Percentiles rank a stretch among this genome's conserved stretches.
Conservation (phyloP, 208 protist genomes). For the Giardia duodenalis region DNA sequence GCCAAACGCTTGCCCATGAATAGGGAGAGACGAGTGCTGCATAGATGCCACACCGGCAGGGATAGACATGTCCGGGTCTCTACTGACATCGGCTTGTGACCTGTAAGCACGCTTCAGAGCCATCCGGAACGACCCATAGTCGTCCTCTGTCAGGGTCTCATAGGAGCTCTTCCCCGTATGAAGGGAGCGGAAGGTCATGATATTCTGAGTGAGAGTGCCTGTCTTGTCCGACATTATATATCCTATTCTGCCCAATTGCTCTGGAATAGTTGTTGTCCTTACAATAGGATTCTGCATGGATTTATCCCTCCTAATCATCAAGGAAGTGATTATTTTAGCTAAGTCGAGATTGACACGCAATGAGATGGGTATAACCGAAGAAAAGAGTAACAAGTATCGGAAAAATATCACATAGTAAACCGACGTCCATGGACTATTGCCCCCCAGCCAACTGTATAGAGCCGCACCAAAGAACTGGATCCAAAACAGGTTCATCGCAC, state of each 20-base stretch:
- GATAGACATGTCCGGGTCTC: not conserved
- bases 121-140: not conserved
- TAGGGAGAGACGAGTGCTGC: not conserved
- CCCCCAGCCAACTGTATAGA: not conserved
- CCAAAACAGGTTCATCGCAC: constrained; percentile 67
- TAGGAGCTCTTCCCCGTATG: not conserved
- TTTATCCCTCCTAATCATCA: constrained; percentile 64
- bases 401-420: constrained; percentile 30
- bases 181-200: constrained; percentile 63
- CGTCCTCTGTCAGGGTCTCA: not conserved
- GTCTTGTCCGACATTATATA: constrained; percentile 95
- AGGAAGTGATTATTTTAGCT: constrained; percentile 78
- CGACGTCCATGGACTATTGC: not conserved
- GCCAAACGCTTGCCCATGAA: not conserved
- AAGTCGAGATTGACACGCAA: constrained; percentile 90
- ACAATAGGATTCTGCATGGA: constrained; percentile 59
- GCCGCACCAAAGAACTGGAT: constrained; percentile 58
- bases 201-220: constrained; percentile 90
- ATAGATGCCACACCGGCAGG: not conserved
- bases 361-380: constrained; percentile 80
- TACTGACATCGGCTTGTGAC: no score
- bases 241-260: constrained; percentile 84
- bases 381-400: constrained; percentile 84
- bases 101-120: not conserved
- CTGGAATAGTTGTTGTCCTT: constrained; percentile 77